These are phyloP conservation scores for Sarocladium brachiariae DNA, from an alignment of 2,329 filamentous ascomycete species.

Conservation along the genomic window DNA sequence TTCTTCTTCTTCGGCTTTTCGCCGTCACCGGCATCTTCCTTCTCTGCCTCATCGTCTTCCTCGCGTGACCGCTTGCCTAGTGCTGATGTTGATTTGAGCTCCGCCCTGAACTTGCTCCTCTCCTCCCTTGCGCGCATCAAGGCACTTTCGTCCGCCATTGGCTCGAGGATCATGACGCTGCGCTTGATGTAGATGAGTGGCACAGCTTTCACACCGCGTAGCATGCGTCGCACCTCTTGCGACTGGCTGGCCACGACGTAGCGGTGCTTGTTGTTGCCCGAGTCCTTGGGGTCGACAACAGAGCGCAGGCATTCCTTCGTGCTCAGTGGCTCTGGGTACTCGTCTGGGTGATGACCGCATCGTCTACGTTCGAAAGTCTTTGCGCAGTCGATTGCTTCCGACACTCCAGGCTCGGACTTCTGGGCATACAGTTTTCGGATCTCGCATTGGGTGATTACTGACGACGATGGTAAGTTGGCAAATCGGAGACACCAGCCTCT, in stretches of 20 bases:
- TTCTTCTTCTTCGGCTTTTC: conserved; percentile 45
- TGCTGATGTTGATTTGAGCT: conserved; percentile 44
- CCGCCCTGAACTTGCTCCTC: conserved; percentile 65
- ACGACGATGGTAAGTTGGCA: not conserved
- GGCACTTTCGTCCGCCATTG: conserved; percentile 63
- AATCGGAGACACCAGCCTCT: not conserved
- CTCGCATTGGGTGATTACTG: conserved; percentile 74
- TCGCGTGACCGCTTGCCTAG: conserved; percentile 45
- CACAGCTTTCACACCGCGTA: conserved; percentile 64
- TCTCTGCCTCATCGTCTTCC: conserved; percentile 36
- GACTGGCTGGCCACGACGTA: conserved; percentile 75
- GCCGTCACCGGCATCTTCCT: conserved; percentile 18
- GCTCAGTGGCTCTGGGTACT: conserved; percentile 63
- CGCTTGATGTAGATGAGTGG: conserved; percentile 73
- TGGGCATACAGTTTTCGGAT: conserved; percentile 71
- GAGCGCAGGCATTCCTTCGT: conserved; percentile 63
- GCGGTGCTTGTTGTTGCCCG: conserved; percentile 66
- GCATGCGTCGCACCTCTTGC: conserved; percentile 50
- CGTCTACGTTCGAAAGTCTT: conserved; percentile 70
- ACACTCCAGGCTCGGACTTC: conserved; percentile 45
- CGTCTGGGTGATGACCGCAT: conserved; percentile 69
- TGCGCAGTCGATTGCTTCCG: conserved; percentile 62
- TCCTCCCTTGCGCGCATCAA: conserved; percentile 62
- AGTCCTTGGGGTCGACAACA: conserved; percentile 73
- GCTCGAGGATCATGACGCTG: conserved; percentile 65